These are phyloP conservation scores for Aaosphaeria arxii DNA, from an alignment of 2,329 filamentous ascomycete genomes.

Conservation along the genomic window DNA sequence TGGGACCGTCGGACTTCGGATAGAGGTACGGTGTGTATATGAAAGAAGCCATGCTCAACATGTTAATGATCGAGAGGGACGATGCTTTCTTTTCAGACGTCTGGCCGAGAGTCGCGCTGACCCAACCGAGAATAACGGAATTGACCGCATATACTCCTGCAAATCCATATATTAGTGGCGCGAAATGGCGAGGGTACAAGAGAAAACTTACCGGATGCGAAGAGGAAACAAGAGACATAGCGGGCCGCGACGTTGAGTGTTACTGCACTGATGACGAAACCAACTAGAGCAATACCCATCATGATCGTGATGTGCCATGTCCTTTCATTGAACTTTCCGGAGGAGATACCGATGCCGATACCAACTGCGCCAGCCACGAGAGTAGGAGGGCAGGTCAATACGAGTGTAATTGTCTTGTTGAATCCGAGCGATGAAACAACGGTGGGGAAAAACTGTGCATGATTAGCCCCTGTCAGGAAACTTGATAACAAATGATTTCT, in stretches of 20 bases:
- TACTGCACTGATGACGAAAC: constrained; percentile 34
- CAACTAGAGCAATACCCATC: constrained; percentile 35
- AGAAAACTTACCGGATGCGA: constrained; percentile 10
- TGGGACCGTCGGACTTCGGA: constrained; percentile 24
- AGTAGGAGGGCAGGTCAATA: constrained; percentile 41
- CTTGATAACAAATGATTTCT: background rate
- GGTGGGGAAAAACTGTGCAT: constrained; percentile 37
- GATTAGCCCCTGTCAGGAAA: background rate
- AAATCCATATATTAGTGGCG: background rate
- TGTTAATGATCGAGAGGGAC: constrained; percentile 42
- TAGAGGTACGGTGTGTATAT: constrained; percentile 38
- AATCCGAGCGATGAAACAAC: constrained; percentile 52
- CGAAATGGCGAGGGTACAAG: no score
- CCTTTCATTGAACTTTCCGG: constrained; percentile 38
- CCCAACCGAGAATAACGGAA: constrained; percentile 40
- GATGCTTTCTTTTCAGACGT: constrained; percentile 46
- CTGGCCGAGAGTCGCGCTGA: constrained; percentile 39
- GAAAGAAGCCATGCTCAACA: constrained; percentile 36
- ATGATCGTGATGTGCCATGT: constrained; percentile 40
- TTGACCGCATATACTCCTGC: constrained; percentile 18
- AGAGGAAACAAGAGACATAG: constrained; percentile 25
- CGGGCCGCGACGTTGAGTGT: constrained; percentile 34
- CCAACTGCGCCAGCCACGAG: constrained; percentile 20
- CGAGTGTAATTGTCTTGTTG: constrained; percentile 48
- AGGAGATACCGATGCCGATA: constrained; percentile 31